Conservation (phyloP, 2,329 filamentous ascomycete genomes). For the Trichoderma aggressivum region DNA sequence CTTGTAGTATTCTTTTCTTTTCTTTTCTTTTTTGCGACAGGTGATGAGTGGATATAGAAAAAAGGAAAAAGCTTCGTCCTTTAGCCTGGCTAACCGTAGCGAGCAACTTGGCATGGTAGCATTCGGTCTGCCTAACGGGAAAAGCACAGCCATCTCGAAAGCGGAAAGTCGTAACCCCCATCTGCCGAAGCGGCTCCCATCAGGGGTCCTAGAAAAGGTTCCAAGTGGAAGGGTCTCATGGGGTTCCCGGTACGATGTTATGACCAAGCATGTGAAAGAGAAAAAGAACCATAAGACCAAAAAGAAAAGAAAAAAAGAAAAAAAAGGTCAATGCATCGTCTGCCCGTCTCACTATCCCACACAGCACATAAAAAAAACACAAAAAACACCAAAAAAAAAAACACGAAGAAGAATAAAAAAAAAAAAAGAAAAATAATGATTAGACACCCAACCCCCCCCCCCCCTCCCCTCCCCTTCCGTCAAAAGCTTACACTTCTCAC, state of each 20-base stretch:
- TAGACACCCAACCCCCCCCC: background rate
- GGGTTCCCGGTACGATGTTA: no score
- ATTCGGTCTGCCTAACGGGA: background rate
- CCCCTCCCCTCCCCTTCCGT: background rate
- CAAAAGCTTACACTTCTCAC: background rate
- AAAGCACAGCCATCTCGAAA: background rate
- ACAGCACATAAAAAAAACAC: background rate
- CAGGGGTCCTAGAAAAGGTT: background rate
- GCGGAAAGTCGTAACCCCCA: background rate
- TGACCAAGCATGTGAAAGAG: no score
- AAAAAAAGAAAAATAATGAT: background rate
- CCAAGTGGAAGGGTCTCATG: no score
- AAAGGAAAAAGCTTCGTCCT: background rate
- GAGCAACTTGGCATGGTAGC: background rate
- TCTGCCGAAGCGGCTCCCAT: background rate
- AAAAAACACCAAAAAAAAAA: background rate
- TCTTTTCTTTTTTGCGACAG: background rate
- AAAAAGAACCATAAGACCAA: background rate
- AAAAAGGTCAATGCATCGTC: background rate
- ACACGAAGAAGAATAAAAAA: background rate
- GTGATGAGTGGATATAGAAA: background rate
- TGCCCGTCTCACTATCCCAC: background rate
- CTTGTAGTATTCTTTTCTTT: background rate
- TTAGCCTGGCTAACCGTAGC: background rate
- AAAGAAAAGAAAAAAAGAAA: background rate